phyloP scores from a whole-genome alignment of 2,329 filamentous ascomycete species.

The Colletotrichum tabaci region DNA sequence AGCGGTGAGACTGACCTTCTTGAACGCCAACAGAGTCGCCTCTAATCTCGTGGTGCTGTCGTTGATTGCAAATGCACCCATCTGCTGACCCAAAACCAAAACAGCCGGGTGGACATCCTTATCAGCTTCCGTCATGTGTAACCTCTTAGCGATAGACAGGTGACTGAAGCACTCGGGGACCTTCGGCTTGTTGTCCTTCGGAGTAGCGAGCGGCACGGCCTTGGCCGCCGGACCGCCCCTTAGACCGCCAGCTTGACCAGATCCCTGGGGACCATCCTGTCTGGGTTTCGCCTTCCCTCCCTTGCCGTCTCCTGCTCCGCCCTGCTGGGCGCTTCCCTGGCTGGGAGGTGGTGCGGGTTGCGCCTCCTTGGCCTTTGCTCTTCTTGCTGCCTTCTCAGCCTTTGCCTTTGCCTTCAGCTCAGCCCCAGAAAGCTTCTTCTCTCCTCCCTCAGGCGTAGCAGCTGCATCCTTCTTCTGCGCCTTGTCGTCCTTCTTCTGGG shows the following conservation, averaged over 20 bases:
- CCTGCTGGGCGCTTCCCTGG: slow-evolving; percentile 54
- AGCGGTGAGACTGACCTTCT: slow-evolving; percentile 71
- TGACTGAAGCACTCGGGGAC: slow-evolving; percentile 85
- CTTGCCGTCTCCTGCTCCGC: slow-evolving; percentile 60
- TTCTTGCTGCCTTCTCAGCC: slow-evolving; percentile 89
- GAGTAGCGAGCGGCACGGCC: slow-evolving; percentile 54
- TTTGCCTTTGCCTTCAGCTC: slow-evolving; percentile 92
- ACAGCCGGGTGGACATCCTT: slow-evolving; percentile 89
- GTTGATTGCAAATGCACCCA: slow-evolving; percentile 89
- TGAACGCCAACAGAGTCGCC: slow-evolving; percentile 90
- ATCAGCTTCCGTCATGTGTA: slow-evolving; percentile 72
- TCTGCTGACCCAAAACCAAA: slow-evolving; percentile 88
- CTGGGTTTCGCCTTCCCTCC: slow-evolving; percentile 63
- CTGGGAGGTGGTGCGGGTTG: slow-evolving; percentile 59
- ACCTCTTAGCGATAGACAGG: slow-evolving; percentile 76
- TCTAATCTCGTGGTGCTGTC: slow-evolving; percentile 92
- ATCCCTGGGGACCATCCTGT: slow-evolving; percentile 57
- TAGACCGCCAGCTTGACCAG: slow-evolving; percentile 45
- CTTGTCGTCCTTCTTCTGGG: slow-evolving; percentile 33
- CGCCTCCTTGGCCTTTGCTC: slow-evolving; percentile 78
- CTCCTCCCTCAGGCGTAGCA: slow-evolving; percentile 45
- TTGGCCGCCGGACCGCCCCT: slow-evolving; percentile 53
- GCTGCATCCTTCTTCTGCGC: slow-evolving; percentile 23
- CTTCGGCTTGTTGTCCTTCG: slow-evolving; percentile 71
- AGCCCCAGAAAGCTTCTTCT: slow-evolving; percentile 77